Conservation (phyloP, 106 monocot genomes). For the Cymbidium sinense region DNA sequence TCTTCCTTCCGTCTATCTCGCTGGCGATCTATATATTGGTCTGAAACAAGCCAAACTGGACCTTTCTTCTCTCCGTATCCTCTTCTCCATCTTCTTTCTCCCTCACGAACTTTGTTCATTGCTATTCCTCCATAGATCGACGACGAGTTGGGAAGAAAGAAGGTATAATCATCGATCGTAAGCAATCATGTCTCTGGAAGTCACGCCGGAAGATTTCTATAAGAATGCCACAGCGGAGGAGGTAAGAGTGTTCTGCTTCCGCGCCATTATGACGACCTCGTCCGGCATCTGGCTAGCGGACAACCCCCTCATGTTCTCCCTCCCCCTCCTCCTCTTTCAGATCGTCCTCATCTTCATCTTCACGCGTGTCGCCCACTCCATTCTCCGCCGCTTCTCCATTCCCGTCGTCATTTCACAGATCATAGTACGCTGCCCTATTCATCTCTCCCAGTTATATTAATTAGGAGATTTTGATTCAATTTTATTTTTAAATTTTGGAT, state of each 20-base stretch:
- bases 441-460: too few species aligned
- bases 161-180: not conserved
- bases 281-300: conserved; percentile 39
- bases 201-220: conserved; percentile 2
- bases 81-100: not conserved
- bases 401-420: conserved; percentile 43
- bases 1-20: too few species aligned
- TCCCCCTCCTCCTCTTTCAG: conserved; percentile 60
- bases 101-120: not conserved
- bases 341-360: conserved; percentile 36
- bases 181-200: not conserved
- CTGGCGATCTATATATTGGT: too few species aligned
- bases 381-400: conserved; percentile 40
- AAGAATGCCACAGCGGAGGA: not conserved
- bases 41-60: too few species aligned
- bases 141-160: not conserved
- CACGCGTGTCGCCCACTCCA: conserved; percentile 26
- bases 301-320: conserved; percentile 31
- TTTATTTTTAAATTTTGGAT: too few species aligned
- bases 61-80: not conserved
- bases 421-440: conserved; percentile 18
- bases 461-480: too few species aligned
- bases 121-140: not conserved
- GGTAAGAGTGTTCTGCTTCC: conserved; percentile 30
- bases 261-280: conserved; percentile 25